These are phyloP conservation scores for Amanita rimosa DNA, from an alignment of 768 basidiomycete species.

Conservation along the genomic window DNA sequence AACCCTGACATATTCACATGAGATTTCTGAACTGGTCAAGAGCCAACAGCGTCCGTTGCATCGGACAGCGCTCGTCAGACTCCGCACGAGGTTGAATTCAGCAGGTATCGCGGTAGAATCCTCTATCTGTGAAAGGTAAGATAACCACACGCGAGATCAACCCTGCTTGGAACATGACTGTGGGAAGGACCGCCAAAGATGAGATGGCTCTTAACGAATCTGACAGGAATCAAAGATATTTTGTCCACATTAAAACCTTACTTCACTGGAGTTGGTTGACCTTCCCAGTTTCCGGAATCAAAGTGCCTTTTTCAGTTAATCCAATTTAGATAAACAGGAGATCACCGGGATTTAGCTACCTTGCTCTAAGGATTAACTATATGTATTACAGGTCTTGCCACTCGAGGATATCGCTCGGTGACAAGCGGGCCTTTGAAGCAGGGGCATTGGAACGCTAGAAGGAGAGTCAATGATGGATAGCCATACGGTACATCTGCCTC, in stretches of 20 bases:
- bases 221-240: neutral
- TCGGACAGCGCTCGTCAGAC: conserved; percentile 16
- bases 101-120: conserved; percentile 2
- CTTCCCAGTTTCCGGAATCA: neutral
- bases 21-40: conserved; percentile 16
- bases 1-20: conserved; percentile 3
- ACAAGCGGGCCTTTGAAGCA: neutral
- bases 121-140: neutral
- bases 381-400: neutral
- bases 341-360: neutral
- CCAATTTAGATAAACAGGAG: neutral
- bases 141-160: conserved; percentile 1
- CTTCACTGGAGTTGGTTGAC: neutral
- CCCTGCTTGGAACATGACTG: neutral
- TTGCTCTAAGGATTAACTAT: neutral
- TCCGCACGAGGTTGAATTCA: conserved; percentile 12
- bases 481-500: neutral
- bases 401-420: neutral
- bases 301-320: neutral
- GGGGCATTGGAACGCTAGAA: conserved; percentile 9
- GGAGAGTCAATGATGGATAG: conserved; percentile 6
- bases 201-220: neutral
- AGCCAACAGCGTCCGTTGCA: conserved; percentile 15
- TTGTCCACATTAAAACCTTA: neutral
- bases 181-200: neutral